Evolutionary conservation across 306 rosid genomes (phyloP), one percentile per base, ranked within the genome.

Genomic region (Canavalia ensiformis): DNA sequence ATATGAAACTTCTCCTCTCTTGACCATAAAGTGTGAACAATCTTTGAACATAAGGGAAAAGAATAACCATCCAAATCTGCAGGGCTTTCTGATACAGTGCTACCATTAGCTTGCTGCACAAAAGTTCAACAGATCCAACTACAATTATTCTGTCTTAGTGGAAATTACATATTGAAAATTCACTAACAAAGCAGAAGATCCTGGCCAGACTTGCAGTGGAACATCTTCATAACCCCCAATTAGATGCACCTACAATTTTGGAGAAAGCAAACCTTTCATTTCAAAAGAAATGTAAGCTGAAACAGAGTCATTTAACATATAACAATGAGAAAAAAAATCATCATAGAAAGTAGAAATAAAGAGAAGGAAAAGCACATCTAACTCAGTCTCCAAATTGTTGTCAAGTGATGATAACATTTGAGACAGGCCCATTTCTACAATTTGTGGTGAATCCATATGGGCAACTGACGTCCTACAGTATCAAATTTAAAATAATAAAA

Each of bases 201-300:
- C 72, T 49, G 84, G 82, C 81, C 87, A 79, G 79, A 95, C 97
- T 58, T 88, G 83, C 49, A 70, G 88, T 25, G 88, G 68, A 78
- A 84, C 89, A 70, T 95, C 97, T 91, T 95, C 95, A 82, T 86
- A 95, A 51, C 95, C 92, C 50, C 98, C 98, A 47, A 95, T 69
- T 12, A 95, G 87, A 81, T 93, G 97, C 73, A 95, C 95, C 99
- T 95, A 89, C 88, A 82, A 18, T 63, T 77, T 82, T 31, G 33
- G 66, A 71, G 35, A 41, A 79, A 50, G 52, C 25, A 63, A 28
- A 75, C 3, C 46, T 78, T 18, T 83, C 79, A 79, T 59, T 79
- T 63, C 50, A 67, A 64, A 42, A 9, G 71, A 66, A 5, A 69
- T 18, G 18, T 30, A 65, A 68, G 35, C 54, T 25, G 33, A 72